Conservation (phyloP, 495 filamentous ascomycete genomes). For the Tuber aestivum region DNA sequence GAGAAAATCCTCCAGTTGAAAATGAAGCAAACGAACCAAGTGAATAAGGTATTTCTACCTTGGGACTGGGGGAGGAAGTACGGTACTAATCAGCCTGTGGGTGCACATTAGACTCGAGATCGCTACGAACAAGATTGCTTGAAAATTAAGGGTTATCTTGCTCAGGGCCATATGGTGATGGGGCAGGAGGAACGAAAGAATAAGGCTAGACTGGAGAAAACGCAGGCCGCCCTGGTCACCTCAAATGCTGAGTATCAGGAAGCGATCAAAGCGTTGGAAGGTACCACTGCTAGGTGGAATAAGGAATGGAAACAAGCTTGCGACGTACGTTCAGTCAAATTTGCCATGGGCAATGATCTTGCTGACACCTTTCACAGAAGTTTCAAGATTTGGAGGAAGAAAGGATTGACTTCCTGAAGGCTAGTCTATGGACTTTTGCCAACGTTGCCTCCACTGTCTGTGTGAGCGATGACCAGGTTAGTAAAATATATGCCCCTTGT, state of each 20-base stretch:
- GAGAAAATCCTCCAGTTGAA: constrained; percentile 93
- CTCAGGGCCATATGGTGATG: constrained; percentile 99
- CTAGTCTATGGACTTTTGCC: constrained; percentile 93
- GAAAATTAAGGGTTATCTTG: constrained; percentile 96
- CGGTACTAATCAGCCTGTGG: constrained; percentile 16
- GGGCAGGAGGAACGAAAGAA: constrained; percentile 98
- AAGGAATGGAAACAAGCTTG: constrained; percentile 95
- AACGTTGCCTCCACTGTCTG: constrained; percentile 98
- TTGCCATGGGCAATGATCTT: background rate
- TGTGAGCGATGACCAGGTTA: constrained; percentile 86
- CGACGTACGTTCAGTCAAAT: constrained; percentile 53
- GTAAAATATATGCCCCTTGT: constrained; percentile 34
- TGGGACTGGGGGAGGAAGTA: background rate
- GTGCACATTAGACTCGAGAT: constrained; percentile 63
- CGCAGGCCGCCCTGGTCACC: constrained; percentile 83
- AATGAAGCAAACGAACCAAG: constrained; percentile 76
- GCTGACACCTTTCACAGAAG: constrained; percentile 53
- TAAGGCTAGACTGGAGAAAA: constrained; percentile 98
- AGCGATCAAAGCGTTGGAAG: constrained; percentile 86
- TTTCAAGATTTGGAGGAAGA: constrained; percentile 99
- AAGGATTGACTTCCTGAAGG: constrained; percentile 91
- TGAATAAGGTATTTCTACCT: constrained; percentile 68
- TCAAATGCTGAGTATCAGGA: constrained; percentile 91
- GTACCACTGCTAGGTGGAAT: constrained; percentile 94
- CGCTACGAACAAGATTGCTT: constrained; percentile 94